phyloP scores from a whole-genome alignment of 1,139 yeast species.

The Suhomyces bokatorum region DNA sequence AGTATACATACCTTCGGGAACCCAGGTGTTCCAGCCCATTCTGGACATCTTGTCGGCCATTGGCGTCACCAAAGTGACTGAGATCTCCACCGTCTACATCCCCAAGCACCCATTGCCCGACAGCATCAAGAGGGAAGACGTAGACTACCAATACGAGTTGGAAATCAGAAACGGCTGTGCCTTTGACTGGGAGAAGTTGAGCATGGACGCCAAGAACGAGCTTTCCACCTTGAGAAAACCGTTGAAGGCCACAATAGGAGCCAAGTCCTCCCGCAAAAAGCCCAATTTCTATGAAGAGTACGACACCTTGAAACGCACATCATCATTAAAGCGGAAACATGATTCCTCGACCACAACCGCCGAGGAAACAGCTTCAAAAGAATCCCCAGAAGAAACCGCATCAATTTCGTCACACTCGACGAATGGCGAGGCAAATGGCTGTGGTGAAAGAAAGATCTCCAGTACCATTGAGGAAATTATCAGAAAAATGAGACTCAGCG shows the following conservation, averaged over 20 bases:
- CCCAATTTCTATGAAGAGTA: conserved; percentile 9
- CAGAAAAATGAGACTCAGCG: conserved; percentile 7
- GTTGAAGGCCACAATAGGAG: background rate
- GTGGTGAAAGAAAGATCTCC: background rate
- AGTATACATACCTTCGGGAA: conserved; percentile 9
- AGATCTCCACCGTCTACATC: conserved; percentile 10
- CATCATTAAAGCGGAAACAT: background rate
- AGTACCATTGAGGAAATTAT: conserved; percentile 6
- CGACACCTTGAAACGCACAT: conserved; percentile 4
- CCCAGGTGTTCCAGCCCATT: conserved; percentile 10
- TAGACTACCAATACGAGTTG: conserved; percentile 8
- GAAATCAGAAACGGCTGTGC: conserved; percentile 13
- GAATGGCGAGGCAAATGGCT: background rate
- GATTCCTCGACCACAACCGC: background rate
- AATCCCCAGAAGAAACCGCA: background rate
- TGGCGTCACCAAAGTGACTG: conserved; percentile 8
- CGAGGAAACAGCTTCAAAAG: background rate
- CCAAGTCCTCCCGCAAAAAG: conserved; percentile 1
- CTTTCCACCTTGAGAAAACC: conserved; percentile 8
- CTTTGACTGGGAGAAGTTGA: conserved; percentile 12
- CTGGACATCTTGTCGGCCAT: conserved; percentile 9
- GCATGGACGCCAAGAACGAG: conserved; percentile 8
- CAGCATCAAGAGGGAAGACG: conserved; percentile 6
- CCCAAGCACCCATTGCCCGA: conserved; percentile 11
- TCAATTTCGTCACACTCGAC: background rate